Percentiles rank a stretch among this genome's conserved stretches.
These are phyloP conservation scores for Alternaria arbusti DNA, from an alignment of 2,329 filamentous ascomycete genomes.

Conservation along the genomic window DNA sequence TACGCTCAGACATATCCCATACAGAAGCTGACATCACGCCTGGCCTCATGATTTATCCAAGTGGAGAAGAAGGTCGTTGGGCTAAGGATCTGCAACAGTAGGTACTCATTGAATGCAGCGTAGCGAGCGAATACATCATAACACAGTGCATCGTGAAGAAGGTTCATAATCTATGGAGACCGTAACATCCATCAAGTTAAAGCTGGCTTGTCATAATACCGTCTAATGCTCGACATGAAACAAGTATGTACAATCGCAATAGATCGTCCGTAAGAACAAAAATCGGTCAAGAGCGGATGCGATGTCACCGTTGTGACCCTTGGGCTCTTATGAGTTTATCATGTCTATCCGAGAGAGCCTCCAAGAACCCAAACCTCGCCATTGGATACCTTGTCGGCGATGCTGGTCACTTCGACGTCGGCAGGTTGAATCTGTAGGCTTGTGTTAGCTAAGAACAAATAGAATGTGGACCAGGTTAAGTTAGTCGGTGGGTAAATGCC, in stretches of 20 bases:
- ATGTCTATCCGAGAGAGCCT: conserved; percentile 57
- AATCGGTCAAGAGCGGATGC: neutral
- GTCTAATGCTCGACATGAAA: neutral
- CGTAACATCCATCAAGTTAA: neutral
- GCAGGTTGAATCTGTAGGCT: conserved; percentile 73
- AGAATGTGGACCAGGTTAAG: neutral
- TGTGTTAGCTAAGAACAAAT: conserved; percentile 13
- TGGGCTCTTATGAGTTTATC: neutral
- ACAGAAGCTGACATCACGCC: too few relatives aligned
- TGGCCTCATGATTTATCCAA: too few relatives aligned
- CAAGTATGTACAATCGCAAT: neutral
- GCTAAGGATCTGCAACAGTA: neutral
- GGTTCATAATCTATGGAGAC: neutral
- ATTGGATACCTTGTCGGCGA: conserved; percentile 80
- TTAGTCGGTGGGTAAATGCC: neutral
- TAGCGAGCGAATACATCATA: neutral
- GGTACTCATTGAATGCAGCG: neutral
- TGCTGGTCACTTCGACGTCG: conserved; percentile 74
- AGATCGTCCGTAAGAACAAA: neutral
- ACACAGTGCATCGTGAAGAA: neutral
- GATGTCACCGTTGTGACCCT: neutral
- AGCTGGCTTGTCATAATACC: neutral
- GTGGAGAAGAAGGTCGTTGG: neutral
- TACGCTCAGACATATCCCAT: too few relatives aligned
- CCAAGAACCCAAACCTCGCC: conserved; percentile 85